phyloP scores from a whole-genome alignment of 2,329 filamentous ascomycete species.

The Thermoascus crustaceus region DNA sequence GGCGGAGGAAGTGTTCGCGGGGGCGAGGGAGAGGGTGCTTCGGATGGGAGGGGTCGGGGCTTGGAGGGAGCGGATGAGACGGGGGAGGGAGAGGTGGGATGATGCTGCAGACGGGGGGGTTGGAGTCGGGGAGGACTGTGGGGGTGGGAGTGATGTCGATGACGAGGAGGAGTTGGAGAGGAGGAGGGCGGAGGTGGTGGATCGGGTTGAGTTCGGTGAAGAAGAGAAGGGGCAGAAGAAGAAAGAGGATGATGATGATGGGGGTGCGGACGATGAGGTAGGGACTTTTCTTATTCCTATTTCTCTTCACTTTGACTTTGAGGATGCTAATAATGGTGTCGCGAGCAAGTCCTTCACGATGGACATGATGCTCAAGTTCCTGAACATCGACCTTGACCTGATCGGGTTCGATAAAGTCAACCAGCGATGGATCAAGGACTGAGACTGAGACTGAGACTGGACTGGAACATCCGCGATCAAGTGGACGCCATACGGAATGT shows the following conservation, averaged over 20 bases:
- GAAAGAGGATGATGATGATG: constrained; percentile 21
- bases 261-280: constrained; percentile 30
- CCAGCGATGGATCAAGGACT: constrained; percentile 47
- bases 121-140: constrained; percentile 27
- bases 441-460: too few relatives aligned
- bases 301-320: constrained; percentile 7
- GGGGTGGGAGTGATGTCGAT: constrained; percentile 31
- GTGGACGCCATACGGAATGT: too few relatives aligned
- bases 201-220: constrained; percentile 36
- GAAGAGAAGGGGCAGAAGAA: too few relatives aligned
- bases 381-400: constrained; percentile 55
- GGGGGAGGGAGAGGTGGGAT: constrained; percentile 35
- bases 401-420: constrained; percentile 54
- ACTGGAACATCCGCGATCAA: too few relatives aligned
- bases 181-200: constrained; percentile 34
- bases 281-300: constrained; percentile 7
- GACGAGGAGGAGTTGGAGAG: constrained; percentile 30
- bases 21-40: constrained; percentile 52
- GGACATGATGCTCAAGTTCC: constrained; percentile 58
- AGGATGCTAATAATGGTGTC: too few relatives aligned
- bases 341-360: constrained; percentile 62
- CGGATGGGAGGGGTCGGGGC: constrained; percentile 55
- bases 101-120: constrained; percentile 26
- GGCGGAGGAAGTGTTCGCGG: constrained; percentile 59
- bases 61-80: constrained; percentile 44